Evolutionary conservation across 495 filamentous ascomycete genomes (phyloP).

Genomic region (Tuber microsphaerosporum): DNA sequence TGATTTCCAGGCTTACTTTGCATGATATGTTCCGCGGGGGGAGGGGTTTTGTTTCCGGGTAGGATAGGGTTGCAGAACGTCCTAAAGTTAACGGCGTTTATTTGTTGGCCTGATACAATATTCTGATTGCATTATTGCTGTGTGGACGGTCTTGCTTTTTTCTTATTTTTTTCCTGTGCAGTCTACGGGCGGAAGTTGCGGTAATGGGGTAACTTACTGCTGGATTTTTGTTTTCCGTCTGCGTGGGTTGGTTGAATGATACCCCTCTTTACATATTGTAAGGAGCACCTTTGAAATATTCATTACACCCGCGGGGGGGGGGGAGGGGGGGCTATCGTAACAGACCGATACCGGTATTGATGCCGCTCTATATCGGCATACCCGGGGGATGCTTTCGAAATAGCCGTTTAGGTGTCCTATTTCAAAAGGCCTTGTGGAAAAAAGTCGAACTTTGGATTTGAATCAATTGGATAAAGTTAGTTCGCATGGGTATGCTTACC

Average conservation of each 20-base stretch:
- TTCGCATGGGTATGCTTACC: neutral
- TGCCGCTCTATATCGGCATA: neutral
- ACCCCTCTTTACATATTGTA: neutral
- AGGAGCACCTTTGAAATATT: neutral
- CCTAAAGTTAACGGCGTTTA: neutral
- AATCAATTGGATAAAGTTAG: neutral
- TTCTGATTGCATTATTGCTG: neutral
- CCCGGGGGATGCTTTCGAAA: neutral
- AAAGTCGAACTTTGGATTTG: neutral
- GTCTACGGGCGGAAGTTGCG: neutral
- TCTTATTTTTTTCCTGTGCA: neutral
- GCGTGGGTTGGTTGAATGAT: neutral
- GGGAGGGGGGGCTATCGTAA: neutral
- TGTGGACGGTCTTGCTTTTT: neutral
- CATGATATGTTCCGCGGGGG: neutral
- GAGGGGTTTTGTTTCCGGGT: neutral
- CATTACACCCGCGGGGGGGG: neutral
- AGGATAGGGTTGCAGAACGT: neutral
- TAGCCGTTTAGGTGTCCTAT: neutral
- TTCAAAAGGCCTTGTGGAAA: neutral
- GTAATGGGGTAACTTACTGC: neutral
- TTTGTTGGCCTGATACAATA: neutral
- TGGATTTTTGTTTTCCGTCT: neutral
- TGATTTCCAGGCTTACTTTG: neutral
- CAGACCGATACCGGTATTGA: neutral